Conservation (phyloP, 345 rosid species). For the Cardiospermum halicacabum region DNA sequence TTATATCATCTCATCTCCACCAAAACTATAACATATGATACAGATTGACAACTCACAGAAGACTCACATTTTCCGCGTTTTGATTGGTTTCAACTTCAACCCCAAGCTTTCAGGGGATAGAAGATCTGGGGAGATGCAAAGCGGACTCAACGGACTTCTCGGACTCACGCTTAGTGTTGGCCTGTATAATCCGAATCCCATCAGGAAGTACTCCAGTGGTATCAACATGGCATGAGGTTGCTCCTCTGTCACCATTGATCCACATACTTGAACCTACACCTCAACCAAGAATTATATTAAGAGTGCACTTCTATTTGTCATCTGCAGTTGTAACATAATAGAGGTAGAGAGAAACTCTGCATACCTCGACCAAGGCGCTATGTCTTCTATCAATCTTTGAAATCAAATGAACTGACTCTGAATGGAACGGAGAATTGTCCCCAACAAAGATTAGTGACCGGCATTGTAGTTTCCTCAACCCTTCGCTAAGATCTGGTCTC, state of each 20-base stretch:
- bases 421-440: constrained; percentile 77
- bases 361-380: constrained; percentile 89
- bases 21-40: constrained; percentile 19
- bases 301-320: neutral
- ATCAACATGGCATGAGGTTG: constrained; percentile 97
- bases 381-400: constrained; percentile 74
- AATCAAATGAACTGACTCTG: constrained; percentile 80
- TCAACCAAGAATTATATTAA: neutral
- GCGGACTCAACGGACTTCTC: constrained; percentile 82
- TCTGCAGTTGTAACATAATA: neutral
- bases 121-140: constrained; percentile 82
- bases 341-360: neutral
- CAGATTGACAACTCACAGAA: constrained; percentile 12
- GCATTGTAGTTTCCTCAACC: constrained; percentile 66
- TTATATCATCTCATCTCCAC: constrained; percentile 8
- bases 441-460: constrained; percentile 87
- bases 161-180: constrained; percentile 78
- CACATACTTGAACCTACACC: constrained; percentile 86
- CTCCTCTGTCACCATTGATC: constrained; percentile 93
- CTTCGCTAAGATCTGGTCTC: constrained; percentile 82
- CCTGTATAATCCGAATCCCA: constrained; percentile 75
- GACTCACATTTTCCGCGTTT: constrained; percentile 43
- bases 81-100: constrained; percentile 88
- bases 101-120: constrained; percentile 99
- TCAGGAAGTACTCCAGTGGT: constrained; percentile 85